Evolutionary conservation across 768 basidiomycete genomes (phyloP).

Genomic region (Tylopilus cervinicoccineus): DNA sequence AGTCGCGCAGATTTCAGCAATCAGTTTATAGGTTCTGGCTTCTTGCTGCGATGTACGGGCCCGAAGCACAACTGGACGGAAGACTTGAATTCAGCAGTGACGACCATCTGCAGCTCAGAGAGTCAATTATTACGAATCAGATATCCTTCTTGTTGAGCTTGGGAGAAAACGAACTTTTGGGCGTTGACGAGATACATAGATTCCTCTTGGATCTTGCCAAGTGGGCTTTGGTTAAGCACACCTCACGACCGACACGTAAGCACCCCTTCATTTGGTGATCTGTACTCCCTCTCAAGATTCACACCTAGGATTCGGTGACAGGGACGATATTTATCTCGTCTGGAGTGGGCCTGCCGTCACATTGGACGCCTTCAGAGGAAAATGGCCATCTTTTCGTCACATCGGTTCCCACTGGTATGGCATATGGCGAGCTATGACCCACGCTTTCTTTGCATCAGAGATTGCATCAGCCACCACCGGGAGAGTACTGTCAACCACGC

Average conservation of each 20-base stretch:
- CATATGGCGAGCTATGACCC: slow-evolving; percentile 10
- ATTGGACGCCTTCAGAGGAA: slow-evolving; percentile 7
- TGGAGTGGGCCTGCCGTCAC: slow-evolving; percentile 14
- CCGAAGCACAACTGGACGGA: background rate
- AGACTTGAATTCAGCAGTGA: background rate
- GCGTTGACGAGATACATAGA: slow-evolving; percentile 15
- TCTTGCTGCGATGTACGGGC: slow-evolving; percentile 10
- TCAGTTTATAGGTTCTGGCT: slow-evolving; percentile 31
- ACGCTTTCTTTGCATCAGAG: background rate
- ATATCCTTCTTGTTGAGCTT: slow-evolving; percentile 5
- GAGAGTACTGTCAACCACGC: background rate
- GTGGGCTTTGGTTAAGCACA: slow-evolving; percentile 9
- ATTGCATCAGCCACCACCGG: background rate
- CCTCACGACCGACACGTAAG: background rate
- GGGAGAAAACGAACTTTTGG: slow-evolving; percentile 15
- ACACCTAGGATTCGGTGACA: background rate
- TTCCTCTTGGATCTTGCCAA: slow-evolving; percentile 20
- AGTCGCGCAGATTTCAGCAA: slow-evolving; percentile 30
- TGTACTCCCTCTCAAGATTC: background rate
- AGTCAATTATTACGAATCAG: slow-evolving; percentile 7
- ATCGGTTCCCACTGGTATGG: slow-evolving; percentile 2
- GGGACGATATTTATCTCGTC: slow-evolving; percentile 7
- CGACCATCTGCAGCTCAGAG: background rate
- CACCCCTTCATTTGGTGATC: background rate
- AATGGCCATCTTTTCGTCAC: slow-evolving; percentile 4